Percentiles rank a stretch among this genome's conserved stretches.
Conservation (phyloP, 306 rosid genomes). For the Oemleria cerasiformis region DNA sequence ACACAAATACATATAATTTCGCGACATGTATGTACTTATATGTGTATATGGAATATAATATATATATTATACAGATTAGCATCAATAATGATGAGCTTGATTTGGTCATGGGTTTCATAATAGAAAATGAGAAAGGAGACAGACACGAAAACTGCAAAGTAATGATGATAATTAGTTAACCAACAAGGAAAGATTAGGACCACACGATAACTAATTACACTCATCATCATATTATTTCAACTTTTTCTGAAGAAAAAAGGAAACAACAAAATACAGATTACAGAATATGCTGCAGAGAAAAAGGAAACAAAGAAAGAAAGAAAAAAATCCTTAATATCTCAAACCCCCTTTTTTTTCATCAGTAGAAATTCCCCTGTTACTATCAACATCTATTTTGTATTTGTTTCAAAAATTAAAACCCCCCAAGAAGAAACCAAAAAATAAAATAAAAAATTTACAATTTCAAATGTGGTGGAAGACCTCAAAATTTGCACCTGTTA, state of each 20-base stretch:
- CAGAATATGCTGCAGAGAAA: constrained; percentile 30
- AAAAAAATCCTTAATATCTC: constrained; percentile 28
- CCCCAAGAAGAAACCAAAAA: constrained; percentile 13
- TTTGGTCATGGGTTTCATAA: constrained; percentile 6
- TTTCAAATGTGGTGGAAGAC: constrained; percentile 71
- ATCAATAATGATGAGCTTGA: neutral
- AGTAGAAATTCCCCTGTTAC: constrained; percentile 55
- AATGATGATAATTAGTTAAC: constrained; percentile 31
- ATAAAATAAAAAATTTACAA: constrained; percentile 34
- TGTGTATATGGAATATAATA: neutral
- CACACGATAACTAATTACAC: constrained; percentile 45
- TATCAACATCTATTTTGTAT: constrained; percentile 60
- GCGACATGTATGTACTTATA: neutral
- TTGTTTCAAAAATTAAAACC: constrained; percentile 19
- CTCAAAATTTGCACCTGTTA: constrained; percentile 70
- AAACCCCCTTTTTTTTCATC: constrained; percentile 35
- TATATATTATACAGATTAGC: neutral
- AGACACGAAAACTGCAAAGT: constrained; percentile 17
- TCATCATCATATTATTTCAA: constrained; percentile 44
- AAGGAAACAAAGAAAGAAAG: neutral
- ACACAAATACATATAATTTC: neutral
- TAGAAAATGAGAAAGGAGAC: constrained; percentile 7
- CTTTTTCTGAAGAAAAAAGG: constrained; percentile 36
- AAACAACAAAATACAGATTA: constrained; percentile 36
- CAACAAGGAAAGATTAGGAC: constrained; percentile 36